A percentile compares a stretch with the other conserved stretches of the same genome.
Evolutionary conservation across 257 asterid species (phyloP).

Genomic region (Gardenia jasminoides): DNA sequence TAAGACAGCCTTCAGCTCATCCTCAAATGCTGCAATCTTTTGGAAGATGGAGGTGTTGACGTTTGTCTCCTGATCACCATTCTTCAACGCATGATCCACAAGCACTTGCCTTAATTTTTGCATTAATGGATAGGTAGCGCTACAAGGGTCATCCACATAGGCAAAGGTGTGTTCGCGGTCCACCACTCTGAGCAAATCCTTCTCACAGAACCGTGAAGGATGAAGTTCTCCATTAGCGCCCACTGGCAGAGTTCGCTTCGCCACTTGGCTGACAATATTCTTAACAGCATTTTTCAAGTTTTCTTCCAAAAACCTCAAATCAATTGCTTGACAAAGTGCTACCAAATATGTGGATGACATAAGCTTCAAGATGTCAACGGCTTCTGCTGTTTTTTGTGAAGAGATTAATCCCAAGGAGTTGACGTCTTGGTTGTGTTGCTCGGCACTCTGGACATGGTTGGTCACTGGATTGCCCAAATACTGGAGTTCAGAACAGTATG

Average conservation of each 20-base stretch:
- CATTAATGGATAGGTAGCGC: slow-evolving; percentile 41
- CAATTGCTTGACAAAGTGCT: slow-evolving; percentile 49
- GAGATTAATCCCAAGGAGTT: slow-evolving; percentile 52
- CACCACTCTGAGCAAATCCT: slow-evolving; percentile 44
- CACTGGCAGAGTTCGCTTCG: slow-evolving; percentile 35
- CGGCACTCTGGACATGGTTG: slow-evolving; percentile 51
- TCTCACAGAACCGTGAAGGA: slow-evolving; percentile 49
- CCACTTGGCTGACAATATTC: slow-evolving; percentile 48
- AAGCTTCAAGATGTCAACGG: slow-evolving; percentile 44
- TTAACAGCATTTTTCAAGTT: slow-evolving; percentile 41
- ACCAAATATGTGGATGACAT: slow-evolving; percentile 44
- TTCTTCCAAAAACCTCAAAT: slow-evolving; percentile 48
- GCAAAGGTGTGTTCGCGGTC: slow-evolving; percentile 42
- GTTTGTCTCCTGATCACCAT: slow-evolving; percentile 41
- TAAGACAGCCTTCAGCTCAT: slow-evolving; percentile 34
- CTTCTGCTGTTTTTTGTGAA: slow-evolving; percentile 45
- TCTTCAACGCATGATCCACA: slow-evolving; percentile 43
- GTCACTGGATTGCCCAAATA: slow-evolving; percentile 51
- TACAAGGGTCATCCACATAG: slow-evolving; percentile 46
- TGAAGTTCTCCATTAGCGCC: slow-evolving; percentile 48
- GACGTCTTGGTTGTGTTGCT: slow-evolving; percentile 59
- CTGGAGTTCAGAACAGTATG: slow-evolving; percentile 51
- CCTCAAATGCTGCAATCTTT: slow-evolving; percentile 43
- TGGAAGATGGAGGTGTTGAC: slow-evolving; percentile 45
- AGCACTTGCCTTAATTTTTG: slow-evolving; percentile 45